Evolutionary conservation across 2,329 filamentous ascomycete species (phyloP).

Genomic region (Blastomyces percursus): DNA sequence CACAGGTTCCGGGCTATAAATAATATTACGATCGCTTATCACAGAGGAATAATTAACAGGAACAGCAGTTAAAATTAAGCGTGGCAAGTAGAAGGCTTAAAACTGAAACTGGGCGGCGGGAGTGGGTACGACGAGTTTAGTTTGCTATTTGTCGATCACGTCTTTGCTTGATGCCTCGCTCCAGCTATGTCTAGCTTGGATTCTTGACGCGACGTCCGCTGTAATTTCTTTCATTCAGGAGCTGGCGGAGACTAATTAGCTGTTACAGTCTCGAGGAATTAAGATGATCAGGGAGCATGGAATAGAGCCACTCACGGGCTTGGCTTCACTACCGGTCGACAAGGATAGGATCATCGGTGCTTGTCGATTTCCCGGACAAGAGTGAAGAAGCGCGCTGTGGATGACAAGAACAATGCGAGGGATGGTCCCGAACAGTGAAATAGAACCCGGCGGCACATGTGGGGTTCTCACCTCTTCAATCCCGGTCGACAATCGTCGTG

Average conservation of each 20-base stretch:
- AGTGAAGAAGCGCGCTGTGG: conserved; percentile 1
- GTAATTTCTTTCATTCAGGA: conserved; percentile 5
- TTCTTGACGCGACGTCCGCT: conserved; percentile 2
- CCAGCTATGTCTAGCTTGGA: conserved; percentile 1
- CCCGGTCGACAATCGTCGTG: conserved; percentile 4
- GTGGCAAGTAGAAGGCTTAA: neutral
- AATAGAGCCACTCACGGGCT: neutral
- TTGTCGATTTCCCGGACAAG: neutral
- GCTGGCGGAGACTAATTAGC: conserved; percentile 2
- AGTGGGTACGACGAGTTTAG: neutral
- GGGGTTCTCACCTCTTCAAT: conserved; percentile 1
- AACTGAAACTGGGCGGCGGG: neutral
- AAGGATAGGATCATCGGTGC: neutral
- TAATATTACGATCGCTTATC: neutral
- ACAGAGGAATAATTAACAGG: neutral
- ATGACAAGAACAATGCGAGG: neutral
- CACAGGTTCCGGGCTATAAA: neutral
- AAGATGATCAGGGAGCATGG: conserved; percentile 6
- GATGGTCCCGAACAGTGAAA: conserved; percentile 6
- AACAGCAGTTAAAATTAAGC: conserved; percentile 1
- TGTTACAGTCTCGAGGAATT: conserved; percentile 5
- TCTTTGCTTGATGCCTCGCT: conserved; percentile 2
- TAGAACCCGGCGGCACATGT: conserved; percentile 5
- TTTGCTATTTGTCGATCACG: conserved; percentile 4
- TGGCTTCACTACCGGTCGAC: neutral